phyloP scores from a whole-genome alignment of 495 filamentous ascomycete genomes.

The Penicillium verhagenii region DNA sequence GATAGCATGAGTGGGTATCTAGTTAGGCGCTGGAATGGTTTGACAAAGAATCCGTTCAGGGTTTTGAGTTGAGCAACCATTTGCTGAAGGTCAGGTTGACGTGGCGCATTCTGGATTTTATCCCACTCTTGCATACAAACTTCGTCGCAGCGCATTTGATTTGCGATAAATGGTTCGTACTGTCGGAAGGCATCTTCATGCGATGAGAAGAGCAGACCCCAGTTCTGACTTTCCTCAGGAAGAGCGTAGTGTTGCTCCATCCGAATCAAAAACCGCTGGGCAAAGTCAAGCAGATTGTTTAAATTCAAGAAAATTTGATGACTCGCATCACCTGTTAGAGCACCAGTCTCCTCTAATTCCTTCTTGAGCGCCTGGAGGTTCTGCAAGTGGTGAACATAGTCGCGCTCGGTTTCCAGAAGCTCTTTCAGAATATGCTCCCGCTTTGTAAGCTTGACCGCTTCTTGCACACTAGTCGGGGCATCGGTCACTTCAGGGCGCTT shows the following conservation, averaged over 20 bases:
- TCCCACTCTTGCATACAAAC: constrained; percentile 51
- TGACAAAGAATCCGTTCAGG: constrained; percentile 87
- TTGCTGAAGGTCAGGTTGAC: constrained; percentile 55
- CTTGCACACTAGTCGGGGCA: constrained; percentile 43
- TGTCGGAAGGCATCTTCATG: constrained; percentile 80
- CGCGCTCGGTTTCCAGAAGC: constrained; percentile 88
- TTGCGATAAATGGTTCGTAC: constrained; percentile 96
- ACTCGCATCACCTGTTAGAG: constrained; percentile 83
- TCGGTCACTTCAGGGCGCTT: constrained; percentile 48
- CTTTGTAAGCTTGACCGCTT: constrained; percentile 62
- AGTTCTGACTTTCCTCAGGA: constrained; percentile 76
- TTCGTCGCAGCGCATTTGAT: constrained; percentile 63
- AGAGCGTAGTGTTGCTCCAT: constrained; percentile 92
- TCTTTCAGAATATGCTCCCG: constrained; percentile 86
- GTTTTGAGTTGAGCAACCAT: constrained; percentile 60
- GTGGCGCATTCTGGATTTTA: constrained; percentile 54
- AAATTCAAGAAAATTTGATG: constrained; percentile 97
- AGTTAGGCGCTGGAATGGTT: constrained; percentile 91
- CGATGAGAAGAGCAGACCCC: constrained; percentile 81
- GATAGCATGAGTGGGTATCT: constrained; percentile 91
- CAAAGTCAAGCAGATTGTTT: constrained; percentile 91
- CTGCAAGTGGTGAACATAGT: constrained; percentile 98
- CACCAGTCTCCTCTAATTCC: constrained; percentile 78
- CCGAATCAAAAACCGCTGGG: constrained; percentile 88
- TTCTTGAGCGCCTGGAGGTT: constrained; percentile 92